Conservation (phyloP, 2,329 filamentous ascomycete genomes). For the Cladophialophora carrionii region DNA sequence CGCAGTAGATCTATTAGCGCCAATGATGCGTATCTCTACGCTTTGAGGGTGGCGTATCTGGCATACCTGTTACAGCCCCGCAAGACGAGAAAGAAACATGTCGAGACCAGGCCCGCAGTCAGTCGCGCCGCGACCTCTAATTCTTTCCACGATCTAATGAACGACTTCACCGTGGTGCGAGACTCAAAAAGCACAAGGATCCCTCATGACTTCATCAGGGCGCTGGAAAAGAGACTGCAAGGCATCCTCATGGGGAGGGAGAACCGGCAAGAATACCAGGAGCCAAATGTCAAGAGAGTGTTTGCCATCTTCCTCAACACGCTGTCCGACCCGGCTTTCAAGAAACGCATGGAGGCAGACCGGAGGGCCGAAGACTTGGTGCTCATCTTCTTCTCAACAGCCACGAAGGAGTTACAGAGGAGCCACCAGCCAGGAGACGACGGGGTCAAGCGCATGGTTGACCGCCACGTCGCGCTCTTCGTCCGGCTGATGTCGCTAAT, state of each 20-base stretch:
- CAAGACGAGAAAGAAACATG: conserved; percentile 85
- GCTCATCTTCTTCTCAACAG: conserved; percentile 93
- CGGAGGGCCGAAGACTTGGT: conserved; percentile 89
- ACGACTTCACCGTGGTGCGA: conserved; percentile 74
- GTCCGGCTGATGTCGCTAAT: conserved; percentile 81
- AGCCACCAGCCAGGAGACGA: conserved; percentile 77
- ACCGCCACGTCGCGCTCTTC: conserved; percentile 92
- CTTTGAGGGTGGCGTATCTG: conserved; percentile 86
- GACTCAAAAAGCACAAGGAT: conserved; percentile 72
- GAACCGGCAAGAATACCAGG: conserved; percentile 82
- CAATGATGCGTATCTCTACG: conserved; percentile 89
- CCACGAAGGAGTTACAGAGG: conserved; percentile 86
- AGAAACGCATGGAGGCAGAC: conserved; percentile 91
- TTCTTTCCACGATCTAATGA: conserved; percentile 78
- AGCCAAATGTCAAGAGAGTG: conserved; percentile 86
- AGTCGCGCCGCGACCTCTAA: conserved; percentile 68
- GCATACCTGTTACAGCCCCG: conserved; percentile 91
- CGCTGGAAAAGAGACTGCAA: conserved; percentile 76
- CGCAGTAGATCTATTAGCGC: conserved; percentile 51
- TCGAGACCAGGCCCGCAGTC: conserved; percentile 62
- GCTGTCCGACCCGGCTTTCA: conserved; percentile 84
- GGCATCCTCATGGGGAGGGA: conserved; percentile 81
- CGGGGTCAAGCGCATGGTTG: conserved; percentile 86
- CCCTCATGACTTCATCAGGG: conserved; percentile 71
- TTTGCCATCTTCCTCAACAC: conserved; percentile 94